phyloP scores from a whole-genome alignment of 441 rosid species.

The Erodium chrysanthum region DNA sequence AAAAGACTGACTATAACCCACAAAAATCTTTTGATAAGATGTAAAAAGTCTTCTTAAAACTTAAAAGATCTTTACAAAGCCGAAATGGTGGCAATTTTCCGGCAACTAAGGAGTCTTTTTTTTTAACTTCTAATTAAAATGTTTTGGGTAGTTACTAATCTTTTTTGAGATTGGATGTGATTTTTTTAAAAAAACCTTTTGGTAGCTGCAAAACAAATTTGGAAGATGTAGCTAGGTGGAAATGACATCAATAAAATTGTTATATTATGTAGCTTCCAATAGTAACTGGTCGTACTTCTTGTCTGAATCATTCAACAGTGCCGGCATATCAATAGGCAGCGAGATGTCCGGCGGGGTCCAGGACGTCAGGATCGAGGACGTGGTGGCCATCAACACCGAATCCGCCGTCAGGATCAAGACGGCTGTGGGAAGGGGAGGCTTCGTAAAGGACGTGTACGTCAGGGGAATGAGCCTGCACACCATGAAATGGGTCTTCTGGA shows the following conservation, averaged over 20 bases:
- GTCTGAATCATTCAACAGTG: slow-evolving; percentile 39
- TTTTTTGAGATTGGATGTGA: too few species aligned
- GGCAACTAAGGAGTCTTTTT: too few species aligned
- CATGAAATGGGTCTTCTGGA: slow-evolving; percentile 63
- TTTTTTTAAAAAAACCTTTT: too few species aligned
- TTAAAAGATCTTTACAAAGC: too few species aligned
- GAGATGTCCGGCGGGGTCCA: slow-evolving; percentile 97
- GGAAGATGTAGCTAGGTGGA: too few species aligned
- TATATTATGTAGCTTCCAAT: not conserved
- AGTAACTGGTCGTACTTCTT: slow-evolving; percentile 16
- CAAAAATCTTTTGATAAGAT: too few species aligned
- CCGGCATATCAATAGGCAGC: slow-evolving; percentile 87
- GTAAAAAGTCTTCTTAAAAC: too few species aligned
- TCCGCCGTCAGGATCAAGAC: slow-evolving; percentile 90
- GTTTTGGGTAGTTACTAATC: too few species aligned
- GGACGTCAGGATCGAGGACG: slow-evolving; percentile 66
- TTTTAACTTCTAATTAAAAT: too few species aligned
- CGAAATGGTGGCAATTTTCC: too few species aligned
- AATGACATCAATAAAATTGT: not conserved
- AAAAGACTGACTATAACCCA: too few species aligned
- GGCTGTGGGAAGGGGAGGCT: slow-evolving; percentile 87
- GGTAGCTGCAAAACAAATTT: too few species aligned
- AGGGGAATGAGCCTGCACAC: slow-evolving; percentile 51
- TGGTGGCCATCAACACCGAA: slow-evolving; percentile 87
- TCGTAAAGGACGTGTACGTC: slow-evolving; percentile 48